These are phyloP conservation scores for Triticum dicoccoides DNA, from an alignment of 176 grass and related monocot species.

Conservation along the genomic window DNA sequence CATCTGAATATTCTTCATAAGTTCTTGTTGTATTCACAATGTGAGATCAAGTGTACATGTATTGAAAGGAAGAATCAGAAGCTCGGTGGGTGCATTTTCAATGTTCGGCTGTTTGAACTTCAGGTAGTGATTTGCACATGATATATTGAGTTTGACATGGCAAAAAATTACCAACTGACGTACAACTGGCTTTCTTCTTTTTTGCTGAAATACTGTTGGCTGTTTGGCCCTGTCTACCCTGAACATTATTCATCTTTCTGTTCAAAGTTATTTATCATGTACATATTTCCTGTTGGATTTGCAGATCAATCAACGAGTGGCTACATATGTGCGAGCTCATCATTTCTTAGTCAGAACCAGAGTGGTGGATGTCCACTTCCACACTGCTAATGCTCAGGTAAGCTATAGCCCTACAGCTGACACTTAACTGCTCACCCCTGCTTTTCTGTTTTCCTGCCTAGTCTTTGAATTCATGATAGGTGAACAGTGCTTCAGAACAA, in stretches of 20 bases:
- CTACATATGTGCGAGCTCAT: background rate
- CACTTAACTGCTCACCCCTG: background rate
- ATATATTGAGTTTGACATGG: background rate
- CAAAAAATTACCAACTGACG: background rate
- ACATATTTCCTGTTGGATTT: background rate
- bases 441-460: conserved; percentile 4
- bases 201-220: too few species aligned
- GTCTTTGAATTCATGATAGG: background rate
- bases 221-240: background rate
- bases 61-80: conserved; percentile 2
- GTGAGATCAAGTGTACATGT: conserved; percentile 5
- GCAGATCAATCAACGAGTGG: background rate
- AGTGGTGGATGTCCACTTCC: background rate
- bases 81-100: background rate
- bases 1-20: background rate
- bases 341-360: background rate
- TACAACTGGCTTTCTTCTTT: background rate
- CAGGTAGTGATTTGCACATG: background rate
- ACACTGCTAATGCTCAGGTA: conserved; percentile 25
- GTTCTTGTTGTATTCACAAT: background rate
- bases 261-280: background rate
- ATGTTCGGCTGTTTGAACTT: background rate
- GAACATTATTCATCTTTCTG: background rate
- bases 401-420: conserved; percentile 8
- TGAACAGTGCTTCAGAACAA: background rate